A percentile compares a stretch with the other conserved stretches of the same genome.
Evolutionary conservation across 257 asterid genomes (phyloP).

Genomic region (Solanum gracilifrons): DNA sequence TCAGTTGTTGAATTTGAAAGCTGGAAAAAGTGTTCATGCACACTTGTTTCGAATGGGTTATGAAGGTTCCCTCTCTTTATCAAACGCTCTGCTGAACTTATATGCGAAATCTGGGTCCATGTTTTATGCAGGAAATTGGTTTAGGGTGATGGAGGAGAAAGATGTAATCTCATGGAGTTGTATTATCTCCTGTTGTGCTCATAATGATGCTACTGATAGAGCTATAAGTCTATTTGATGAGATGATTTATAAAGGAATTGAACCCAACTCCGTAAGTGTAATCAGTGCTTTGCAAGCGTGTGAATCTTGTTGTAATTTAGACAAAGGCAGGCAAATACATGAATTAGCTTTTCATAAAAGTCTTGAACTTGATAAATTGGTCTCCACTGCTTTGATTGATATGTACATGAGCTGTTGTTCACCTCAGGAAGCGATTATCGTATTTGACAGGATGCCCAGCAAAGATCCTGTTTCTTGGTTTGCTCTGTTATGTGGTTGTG

Average conservation of each 20-base stretch:
- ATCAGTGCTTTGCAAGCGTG: constrained; percentile 68
- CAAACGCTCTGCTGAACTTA: constrained; percentile 45
- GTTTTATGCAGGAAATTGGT: constrained; percentile 30
- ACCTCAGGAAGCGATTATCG: constrained; percentile 47
- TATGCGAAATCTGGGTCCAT: constrained; percentile 45
- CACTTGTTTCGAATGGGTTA: constrained; percentile 28
- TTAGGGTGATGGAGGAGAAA: constrained; percentile 39
- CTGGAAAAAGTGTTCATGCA: constrained; percentile 62
- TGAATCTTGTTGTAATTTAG: constrained; percentile 36
- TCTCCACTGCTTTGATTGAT: constrained; percentile 65
- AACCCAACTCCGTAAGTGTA: constrained; percentile 32
- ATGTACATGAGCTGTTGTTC: constrained; percentile 73
- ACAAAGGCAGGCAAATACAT: constrained; percentile 46
- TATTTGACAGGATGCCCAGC: constrained; percentile 34
- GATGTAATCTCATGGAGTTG: constrained; percentile 84
- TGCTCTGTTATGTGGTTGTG: constrained; percentile 45
- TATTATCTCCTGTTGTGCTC: constrained; percentile 63
- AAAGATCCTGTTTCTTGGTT: constrained; percentile 54
- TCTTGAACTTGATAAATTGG: constrained; percentile 34
- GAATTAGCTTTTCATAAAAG: constrained; percentile 27
- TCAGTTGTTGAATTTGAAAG: constrained; percentile 22
- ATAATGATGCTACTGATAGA: constrained; percentile 30
- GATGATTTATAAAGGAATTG: constrained; percentile 36
- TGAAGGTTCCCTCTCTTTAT: constrained; percentile 27
- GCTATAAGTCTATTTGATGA: constrained; percentile 42